Evolutionary conservation across 2,329 filamentous ascomycete species (phyloP), one percentile per base, ranked within the genome.

Genomic region (Fusarium nanum): DNA sequence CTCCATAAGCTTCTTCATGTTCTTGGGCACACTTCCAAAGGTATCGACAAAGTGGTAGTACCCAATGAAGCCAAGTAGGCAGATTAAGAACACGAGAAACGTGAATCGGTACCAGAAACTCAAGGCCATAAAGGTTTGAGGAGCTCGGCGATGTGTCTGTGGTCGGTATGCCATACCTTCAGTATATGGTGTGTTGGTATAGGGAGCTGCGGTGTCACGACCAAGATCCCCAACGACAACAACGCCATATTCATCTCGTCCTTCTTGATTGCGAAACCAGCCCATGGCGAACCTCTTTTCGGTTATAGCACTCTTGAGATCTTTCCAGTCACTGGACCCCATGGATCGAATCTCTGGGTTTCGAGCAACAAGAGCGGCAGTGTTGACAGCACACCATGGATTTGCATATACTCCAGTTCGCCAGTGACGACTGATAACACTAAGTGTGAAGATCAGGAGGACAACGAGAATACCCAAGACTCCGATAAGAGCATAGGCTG

Each of bases 1-100:
- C 46, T 81, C 78, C 74, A 84, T 74, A 75, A 60, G 79, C 77
- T 22, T 69, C 68, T 61, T 79, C 74, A 63, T 81, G 76, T 28
- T 62, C 67, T 27, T 68, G 67, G 41, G 60, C 12, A 79, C 64
- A 10, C 58, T 40, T 5, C 63, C 40, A 23, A 71, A 70, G 5
- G 67, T 81, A 72, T 72, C 56, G 18, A 68, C 54, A 58, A 73
- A 64, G 40, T 74, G 72, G 13, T 83, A 84, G 50, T 82, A 83
- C n/a, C 81, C 72, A 12, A 84, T 75, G 11, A 84, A 73, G 3
- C 73, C 68, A 4, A 82, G 74, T 0, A 83, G 55, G 0, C 70
- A 78, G 10, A 77, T 55, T 7, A 82, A 67, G 23, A 81, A 78
- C 1, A 78, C 27, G 1, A 77, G 60, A 20, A 83, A 78, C 0